Base-by-base conservation (phyloP, 352 stramenopile genomes). In the Phytophthora idaei region DNA sequence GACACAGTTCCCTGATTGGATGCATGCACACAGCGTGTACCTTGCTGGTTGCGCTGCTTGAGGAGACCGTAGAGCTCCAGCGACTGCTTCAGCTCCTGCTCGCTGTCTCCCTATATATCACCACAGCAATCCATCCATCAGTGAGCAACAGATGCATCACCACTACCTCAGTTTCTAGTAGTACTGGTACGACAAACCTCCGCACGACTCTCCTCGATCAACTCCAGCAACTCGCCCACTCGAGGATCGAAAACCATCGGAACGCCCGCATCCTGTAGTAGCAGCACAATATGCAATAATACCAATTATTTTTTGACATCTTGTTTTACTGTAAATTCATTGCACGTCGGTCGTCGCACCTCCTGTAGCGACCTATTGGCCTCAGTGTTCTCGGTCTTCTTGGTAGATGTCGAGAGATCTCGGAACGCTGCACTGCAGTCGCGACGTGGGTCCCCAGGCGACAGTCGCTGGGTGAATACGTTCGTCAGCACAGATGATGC, bases 31-130 rank as follows among this genome's bases (percentile, higher is more conserved):
- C 21, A 21, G 21, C 21, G 21, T 27, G 12, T 57, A 72, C 68
- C 68, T 72, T 54, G 68, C 21, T 53, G 57, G 1, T 57, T 49
- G 17, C 52, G 62, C 41, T 52, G 50, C 25, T 68, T 75, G 17
- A 75, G 47, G 25, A 69, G 8, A 6, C 64, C 68, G n/a, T 69
- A 72, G 29, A 75, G 62, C 31, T 72, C 37, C 42, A 72, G 46
- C 28, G 54, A 65, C 15, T 64, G 52, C 57, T 69, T 1, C 31
- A 75, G 29, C 6, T 71, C 68, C 9, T 9, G 39, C 34, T 72
- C 42, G 15, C 32, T 34, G 32, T 72, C 44, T 11, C 17, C 42
- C 67, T 74, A 59, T 17, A 21, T 12, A 2, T 27, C 39, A 37
- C 6, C 42, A 42, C 8, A 53, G 10, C 14, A 48, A 61, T 6